Conservation (phyloP, 768 basidiomycete species). For the Auricularia sp. region DNA sequence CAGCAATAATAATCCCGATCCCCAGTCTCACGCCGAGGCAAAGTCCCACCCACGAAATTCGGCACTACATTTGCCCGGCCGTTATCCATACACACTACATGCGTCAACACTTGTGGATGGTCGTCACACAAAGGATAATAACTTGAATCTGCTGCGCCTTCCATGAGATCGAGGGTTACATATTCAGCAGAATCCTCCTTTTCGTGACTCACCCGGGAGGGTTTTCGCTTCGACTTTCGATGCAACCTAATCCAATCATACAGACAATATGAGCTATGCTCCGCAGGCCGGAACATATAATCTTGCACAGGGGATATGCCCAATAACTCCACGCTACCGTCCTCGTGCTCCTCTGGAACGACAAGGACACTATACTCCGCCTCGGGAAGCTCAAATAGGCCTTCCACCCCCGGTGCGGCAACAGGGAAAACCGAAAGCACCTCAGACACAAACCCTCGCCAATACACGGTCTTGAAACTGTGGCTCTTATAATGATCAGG, state of each 20-base stretch:
- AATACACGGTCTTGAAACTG: slow-evolving; percentile 24
- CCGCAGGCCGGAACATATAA: slow-evolving; percentile 20
- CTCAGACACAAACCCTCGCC: slow-evolving; percentile 22
- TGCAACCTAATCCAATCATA: slow-evolving; percentile 21
- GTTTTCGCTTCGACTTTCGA: slow-evolving; percentile 5
- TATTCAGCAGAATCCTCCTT: background rate
- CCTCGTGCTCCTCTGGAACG: no score
- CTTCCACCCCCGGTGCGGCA: background rate
- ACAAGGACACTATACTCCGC: no score
- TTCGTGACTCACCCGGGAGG: background rate
- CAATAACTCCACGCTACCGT: no score
- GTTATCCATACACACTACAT: background rate
- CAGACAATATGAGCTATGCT: slow-evolving; percentile 12
- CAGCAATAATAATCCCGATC: background rate
- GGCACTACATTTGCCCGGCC: background rate
- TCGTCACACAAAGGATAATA: background rate
- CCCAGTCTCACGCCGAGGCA: background rate
- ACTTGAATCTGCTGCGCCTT: background rate
- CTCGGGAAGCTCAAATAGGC: no score
- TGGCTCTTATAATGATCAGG: slow-evolving; percentile 32
- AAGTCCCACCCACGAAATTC: background rate
- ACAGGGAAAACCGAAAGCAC: slow-evolving; percentile 11
- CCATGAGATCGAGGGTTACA: background rate
- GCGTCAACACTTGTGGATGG: background rate
- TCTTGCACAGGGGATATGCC: background rate